Evolutionary conservation across 2,329 filamentous ascomycete genomes (phyloP).

Genomic region (Passalora sequoiae): DNA sequence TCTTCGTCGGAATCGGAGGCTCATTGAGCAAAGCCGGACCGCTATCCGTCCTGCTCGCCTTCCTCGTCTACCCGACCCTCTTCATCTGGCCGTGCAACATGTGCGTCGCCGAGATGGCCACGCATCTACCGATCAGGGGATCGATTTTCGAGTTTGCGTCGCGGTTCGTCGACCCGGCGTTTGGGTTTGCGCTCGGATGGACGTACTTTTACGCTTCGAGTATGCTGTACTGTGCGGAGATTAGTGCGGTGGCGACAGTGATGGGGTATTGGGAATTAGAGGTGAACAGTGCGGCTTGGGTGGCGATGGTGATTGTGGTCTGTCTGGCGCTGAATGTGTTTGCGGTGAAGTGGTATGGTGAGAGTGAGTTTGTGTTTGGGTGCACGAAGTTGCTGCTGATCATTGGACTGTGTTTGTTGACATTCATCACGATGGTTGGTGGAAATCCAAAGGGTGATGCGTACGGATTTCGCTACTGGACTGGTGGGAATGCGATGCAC

Average conservation of each 20-base stretch:
- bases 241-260: constrained; percentile 58
- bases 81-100: constrained; percentile 14
- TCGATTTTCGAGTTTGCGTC: constrained; percentile 10
- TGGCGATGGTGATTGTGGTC: constrained; percentile 26
- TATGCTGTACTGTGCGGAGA: constrained; percentile 50
- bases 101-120: constrained; percentile 16
- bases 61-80: constrained; percentile 15
- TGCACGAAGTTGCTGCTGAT: constrained; percentile 12
- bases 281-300: constrained; percentile 36
- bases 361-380: constrained; percentile 17
- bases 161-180: constrained; percentile 19
- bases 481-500: constrained; percentile 6
- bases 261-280: constrained; percentile 54
- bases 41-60: constrained; percentile 15
- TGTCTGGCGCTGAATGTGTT: constrained; percentile 14
- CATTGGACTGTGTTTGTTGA: constrained; percentile 9
- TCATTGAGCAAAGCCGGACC: constrained; percentile 28
- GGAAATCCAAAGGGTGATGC: constrained; percentile 13
- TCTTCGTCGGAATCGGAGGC: constrained; percentile 10
- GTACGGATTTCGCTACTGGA: constrained; percentile 20
- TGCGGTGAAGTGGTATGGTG: constrained; percentile 17
- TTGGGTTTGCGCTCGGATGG: constrained; percentile 41
- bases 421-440: constrained; percentile 14
- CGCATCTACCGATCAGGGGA: constrained; percentile 13
- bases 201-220: constrained; percentile 47